Evolutionary conservation across 768 basidiomycete genomes (phyloP), one percentile per base, ranked within the genome.

Genomic region (Guyanaporus albipodus): DNA sequence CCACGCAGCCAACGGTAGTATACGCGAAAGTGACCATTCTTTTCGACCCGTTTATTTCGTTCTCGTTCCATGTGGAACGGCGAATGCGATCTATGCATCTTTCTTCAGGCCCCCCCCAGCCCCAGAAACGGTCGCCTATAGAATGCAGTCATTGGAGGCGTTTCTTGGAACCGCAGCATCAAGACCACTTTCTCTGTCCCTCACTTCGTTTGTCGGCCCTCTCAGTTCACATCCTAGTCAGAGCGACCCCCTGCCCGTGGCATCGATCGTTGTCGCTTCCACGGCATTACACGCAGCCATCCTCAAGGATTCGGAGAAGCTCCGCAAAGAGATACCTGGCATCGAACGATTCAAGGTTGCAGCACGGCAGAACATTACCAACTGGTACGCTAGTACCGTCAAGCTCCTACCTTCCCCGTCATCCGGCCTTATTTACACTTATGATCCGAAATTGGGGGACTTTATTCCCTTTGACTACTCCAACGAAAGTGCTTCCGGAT

Each of bases 281-380:
- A 87, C 88, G 12, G 75, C 83, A 5, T 71, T 95, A 27, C 93
- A 96, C 67, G 91, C 95, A 0, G 74, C 80, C 23, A 88, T 96
- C 48, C 76, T 97, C 28, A 76, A 79, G 49, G 83, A 88, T 62
- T 92, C 91, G 1, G 93, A 95, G 62, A 67, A 60, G 7, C 73
- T 96, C 46, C 79, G 93, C 15, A 63, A 73, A 15, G 65, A 76
- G 17, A 71, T 85, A 22, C 92, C 92, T 5, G 83, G 86, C 8
- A 68, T 91, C 26, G 91, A 91, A 62, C 73, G 93, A 29, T 97
- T 92, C 77, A 87, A 91, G 66, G 67, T 87, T 28, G 93, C 95
- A 3, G 94, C 92, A 3, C 67, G 73, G 56, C 69, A 80, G 59
- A 94, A 95, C 62, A 77, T 79, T 48, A 73, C 73, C 15, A 77